Conservation (phyloP, 192 early-diverging fungal species). For the Backusella liffmaniae region DNA sequence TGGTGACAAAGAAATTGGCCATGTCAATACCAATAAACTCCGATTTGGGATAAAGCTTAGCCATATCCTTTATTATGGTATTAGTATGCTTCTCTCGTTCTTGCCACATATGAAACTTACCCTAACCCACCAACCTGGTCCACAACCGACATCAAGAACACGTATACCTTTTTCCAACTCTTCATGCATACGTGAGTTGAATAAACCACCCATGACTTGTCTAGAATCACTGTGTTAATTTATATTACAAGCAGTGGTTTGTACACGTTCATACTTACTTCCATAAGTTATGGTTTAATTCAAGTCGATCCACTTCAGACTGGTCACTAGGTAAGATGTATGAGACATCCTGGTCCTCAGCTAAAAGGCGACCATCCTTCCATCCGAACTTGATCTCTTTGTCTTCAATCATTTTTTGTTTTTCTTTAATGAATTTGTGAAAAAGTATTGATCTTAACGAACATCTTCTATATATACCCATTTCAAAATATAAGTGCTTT, state of each 20-base stretch:
- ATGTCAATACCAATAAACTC: slow-evolving; percentile 37
- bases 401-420: not conserved
- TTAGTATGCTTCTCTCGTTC: not conserved
- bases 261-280: slow-evolving; percentile 11
- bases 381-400: not conserved
- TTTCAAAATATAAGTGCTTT: not conserved
- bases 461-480: not conserved
- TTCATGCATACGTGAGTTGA: slow-evolving; percentile 28
- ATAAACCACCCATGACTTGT: slow-evolving; percentile 17
- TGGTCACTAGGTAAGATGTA: slow-evolving; percentile 34
- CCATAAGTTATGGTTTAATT: slow-evolving; percentile 31
- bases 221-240: slow-evolving; percentile 1
- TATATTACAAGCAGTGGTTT: not conserved
- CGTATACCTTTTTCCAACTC: slow-evolving; percentile 22
- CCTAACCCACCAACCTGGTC: slow-evolving; percentile 36
- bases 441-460: not conserved
- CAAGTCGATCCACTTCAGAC: slow-evolving; percentile 25
- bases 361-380: slow-evolving; percentile 20
- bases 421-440: not conserved
- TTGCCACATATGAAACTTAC: slow-evolving; percentile 3
- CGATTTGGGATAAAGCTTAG: slow-evolving; percentile 31
- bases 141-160: slow-evolving; percentile 39
- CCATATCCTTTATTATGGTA: slow-evolving; percentile 32
- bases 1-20: slow-evolving; percentile 24
- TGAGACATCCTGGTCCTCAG: slow-evolving; percentile 8